phyloP scores from a whole-genome alignment of 176 grass and related monocot genomes.

The Oryza officinalis region DNA sequence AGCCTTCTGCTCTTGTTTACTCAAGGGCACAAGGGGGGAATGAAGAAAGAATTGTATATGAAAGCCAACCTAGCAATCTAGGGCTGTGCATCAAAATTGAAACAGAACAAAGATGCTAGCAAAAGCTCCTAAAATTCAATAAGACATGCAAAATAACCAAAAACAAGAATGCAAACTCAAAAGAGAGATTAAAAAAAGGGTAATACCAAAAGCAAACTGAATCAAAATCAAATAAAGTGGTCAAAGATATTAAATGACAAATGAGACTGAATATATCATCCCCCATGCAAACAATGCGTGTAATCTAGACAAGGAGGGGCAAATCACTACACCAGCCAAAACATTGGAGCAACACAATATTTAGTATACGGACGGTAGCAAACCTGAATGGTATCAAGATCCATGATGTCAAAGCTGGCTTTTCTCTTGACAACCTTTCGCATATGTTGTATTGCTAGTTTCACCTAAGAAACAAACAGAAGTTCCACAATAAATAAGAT shows the following conservation, averaged over 20 bases:
- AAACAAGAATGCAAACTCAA: constrained; percentile 6
- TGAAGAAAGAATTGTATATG: background rate
- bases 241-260: background rate
- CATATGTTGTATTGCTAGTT: constrained; percentile 99
- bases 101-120: background rate
- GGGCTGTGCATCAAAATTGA: background rate
- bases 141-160: constrained; percentile 13
- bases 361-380: constrained; percentile 1
- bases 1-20: background rate
- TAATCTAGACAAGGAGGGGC: background rate
- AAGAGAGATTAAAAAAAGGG: background rate
- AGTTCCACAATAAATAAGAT: constrained; percentile 33
- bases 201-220: background rate
- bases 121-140: constrained; percentile 14
- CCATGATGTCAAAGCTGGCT: constrained; percentile 98
- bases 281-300: background rate
- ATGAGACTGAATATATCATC: background rate
- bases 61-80: constrained; percentile 7
- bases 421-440: constrained; percentile 94
- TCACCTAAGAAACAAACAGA: constrained; percentile 66
- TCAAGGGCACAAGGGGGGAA: background rate
- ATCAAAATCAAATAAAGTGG: background rate
- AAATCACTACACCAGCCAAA: constrained; percentile 17
- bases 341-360: constrained; percentile 14
- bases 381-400: constrained; percentile 94